A percentile compares a stretch with the other conserved stretches of the same genome.
Conservation (phyloP, 306 rosid species). For the Ceratonia siliqua region DNA sequence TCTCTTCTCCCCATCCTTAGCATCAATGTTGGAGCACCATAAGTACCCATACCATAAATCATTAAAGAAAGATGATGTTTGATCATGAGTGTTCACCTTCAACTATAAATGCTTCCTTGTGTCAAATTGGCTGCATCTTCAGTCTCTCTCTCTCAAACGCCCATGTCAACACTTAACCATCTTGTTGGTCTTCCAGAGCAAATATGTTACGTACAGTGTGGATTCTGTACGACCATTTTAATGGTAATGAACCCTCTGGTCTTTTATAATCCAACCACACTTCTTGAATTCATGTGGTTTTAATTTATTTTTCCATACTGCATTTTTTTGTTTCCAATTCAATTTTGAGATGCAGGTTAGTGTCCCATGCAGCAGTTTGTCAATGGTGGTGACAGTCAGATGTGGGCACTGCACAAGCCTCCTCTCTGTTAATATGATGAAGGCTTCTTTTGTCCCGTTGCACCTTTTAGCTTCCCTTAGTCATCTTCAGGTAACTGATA, state of each 20-base stretch:
- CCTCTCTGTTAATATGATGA: slow-evolving; percentile 83
- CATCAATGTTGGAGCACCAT: slow-evolving; percentile 35
- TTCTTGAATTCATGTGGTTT: not conserved
- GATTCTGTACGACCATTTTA: slow-evolving; percentile 77
- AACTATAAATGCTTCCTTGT: slow-evolving; percentile 52
- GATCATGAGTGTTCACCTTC: slow-evolving; percentile 41
- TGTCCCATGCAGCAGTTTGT: slow-evolving; percentile 88
- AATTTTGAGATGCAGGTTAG: slow-evolving; percentile 63
- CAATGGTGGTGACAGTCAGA: slow-evolving; percentile 86
- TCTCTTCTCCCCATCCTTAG: slow-evolving; percentile 22
- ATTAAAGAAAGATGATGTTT: slow-evolving; percentile 34
- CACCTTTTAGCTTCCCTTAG: slow-evolving; percentile 75
- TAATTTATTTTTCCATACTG: not conserved
- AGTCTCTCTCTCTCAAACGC: slow-evolving; percentile 26
- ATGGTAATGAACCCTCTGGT: slow-evolving; percentile 51
- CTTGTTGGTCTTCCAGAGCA: slow-evolving; percentile 81
- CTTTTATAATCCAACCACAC: not conserved
- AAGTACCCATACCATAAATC: slow-evolving; percentile 26
- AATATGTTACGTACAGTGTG: slow-evolving; percentile 87
- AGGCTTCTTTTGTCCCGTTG: slow-evolving; percentile 81
- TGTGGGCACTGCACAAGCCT: slow-evolving; percentile 92
- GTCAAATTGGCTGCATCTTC: slow-evolving; percentile 34
- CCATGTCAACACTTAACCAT: slow-evolving; percentile 67
- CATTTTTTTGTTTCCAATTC: not conserved
- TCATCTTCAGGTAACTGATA: slow-evolving; percentile 48